Evolutionary conservation across 2,329 filamentous ascomycete genomes (phyloP).

Genomic region (Balansia obtecta): DNA sequence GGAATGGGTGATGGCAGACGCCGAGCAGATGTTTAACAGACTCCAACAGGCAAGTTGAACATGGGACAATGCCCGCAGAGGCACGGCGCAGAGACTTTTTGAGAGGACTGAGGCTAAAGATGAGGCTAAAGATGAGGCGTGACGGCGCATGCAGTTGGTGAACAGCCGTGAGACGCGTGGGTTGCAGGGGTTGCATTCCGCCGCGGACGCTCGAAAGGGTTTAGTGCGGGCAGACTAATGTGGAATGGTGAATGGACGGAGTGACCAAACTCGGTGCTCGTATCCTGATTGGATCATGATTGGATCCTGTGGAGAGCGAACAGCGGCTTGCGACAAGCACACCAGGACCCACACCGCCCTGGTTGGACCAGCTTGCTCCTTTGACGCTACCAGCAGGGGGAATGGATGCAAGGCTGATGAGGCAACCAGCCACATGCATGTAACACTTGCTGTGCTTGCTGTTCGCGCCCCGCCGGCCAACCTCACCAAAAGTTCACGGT

Average conservation of each 20-base stretch:
- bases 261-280: too few relatives aligned
- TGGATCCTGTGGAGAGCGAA: too few relatives aligned
- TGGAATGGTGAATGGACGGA: neutral
- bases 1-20: neutral
- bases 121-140: conserved; percentile 3
- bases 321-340: too few relatives aligned
- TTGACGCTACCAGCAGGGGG: neutral
- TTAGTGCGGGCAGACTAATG: conserved; percentile 12
- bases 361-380: neutral
- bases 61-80: neutral
- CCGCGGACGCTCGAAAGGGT: conserved; percentile 16
- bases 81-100: neutral
- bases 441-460: too few relatives aligned
- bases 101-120: conserved; percentile 3
- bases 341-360: neutral
- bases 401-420: neutral
- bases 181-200: conserved; percentile 11
- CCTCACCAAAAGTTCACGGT: too few relatives aligned
- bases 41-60: conserved; percentile 1
- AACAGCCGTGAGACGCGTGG: conserved; percentile 17
- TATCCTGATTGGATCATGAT: too few relatives aligned
- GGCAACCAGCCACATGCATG: too few relatives aligned
- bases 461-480: too few relatives aligned
- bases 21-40: conserved; percentile 2
- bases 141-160: conserved; percentile 5